phyloP scores from a whole-genome alignment of 306 rosid genomes.

The Rosa persica region DNA sequence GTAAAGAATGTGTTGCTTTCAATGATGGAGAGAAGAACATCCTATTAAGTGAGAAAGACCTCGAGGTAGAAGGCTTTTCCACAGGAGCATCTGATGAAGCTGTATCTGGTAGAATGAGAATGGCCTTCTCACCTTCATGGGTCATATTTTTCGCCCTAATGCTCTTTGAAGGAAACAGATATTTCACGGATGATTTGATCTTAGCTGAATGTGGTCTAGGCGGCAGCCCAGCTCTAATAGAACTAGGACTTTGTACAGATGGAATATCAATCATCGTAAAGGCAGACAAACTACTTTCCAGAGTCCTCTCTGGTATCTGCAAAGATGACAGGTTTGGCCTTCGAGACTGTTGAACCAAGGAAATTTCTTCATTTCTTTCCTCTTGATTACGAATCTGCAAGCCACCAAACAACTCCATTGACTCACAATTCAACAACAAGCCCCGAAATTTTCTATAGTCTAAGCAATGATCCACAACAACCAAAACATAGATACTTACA shows the following conservation, averaged over 20 bases:
- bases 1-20: constrained; percentile 61
- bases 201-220: constrained; percentile 66
- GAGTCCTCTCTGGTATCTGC: constrained; percentile 64
- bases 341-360: constrained; percentile 45
- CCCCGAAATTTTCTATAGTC: background rate
- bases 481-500: background rate
- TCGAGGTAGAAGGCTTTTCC: constrained; percentile 56
- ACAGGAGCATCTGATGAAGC: constrained; percentile 40
- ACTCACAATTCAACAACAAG: constrained; percentile 11
- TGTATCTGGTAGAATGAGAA: constrained; percentile 61
- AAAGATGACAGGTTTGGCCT: constrained; percentile 59
- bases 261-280: constrained; percentile 47
- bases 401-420: constrained; percentile 18
- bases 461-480: background rate
- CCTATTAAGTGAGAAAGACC: constrained; percentile 68
- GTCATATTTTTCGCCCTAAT: constrained; percentile 42
- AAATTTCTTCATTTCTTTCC: constrained; percentile 34
- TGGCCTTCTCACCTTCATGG: constrained; percentile 53
- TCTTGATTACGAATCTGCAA: constrained; percentile 36
- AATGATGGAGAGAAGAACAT: constrained; percentile 47
- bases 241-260: constrained; percentile 51
- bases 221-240: constrained; percentile 62
- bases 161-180: constrained; percentile 60
- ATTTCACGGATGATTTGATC: constrained; percentile 52
- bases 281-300: constrained; percentile 55